Percentiles rank a stretch among this genome's conserved stretches.
Conservation (phyloP, 805 yeast genomes). For the Torulaspora maleeae region DNA sequence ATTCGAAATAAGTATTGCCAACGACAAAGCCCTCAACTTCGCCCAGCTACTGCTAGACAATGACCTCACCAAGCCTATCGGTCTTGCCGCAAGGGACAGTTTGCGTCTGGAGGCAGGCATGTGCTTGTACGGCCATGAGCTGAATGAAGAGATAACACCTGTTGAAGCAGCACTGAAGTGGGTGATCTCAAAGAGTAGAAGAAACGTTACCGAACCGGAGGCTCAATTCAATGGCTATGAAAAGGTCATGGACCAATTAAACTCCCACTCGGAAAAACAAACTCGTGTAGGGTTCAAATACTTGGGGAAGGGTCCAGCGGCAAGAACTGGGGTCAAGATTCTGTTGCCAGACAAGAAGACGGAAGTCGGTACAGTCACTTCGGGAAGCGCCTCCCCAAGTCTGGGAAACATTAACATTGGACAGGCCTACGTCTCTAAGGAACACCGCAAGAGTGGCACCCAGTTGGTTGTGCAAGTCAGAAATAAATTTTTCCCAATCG, state of each 20-base stretch:
- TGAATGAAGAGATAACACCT: conserved; percentile 75
- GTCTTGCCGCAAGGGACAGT: conserved; percentile 97
- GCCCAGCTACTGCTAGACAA: conserved; percentile 53
- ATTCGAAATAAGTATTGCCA: conserved; percentile 80
- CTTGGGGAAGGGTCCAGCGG: conserved; percentile 79
- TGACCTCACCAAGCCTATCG: conserved; percentile 72
- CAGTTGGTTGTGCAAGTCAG: conserved; percentile 70
- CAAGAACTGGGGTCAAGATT: conserved; percentile 72
- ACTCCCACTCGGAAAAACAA: conserved; percentile 53
- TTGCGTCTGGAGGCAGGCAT: conserved; percentile 95
- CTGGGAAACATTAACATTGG: conserved; percentile 75
- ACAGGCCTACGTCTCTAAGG: conserved; percentile 79
- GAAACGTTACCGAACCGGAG: conserved; percentile 37
- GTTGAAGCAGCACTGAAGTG: conserved; percentile 85
- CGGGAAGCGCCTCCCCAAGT: conserved; percentile 65
- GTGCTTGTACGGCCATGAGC: conserved; percentile 95
- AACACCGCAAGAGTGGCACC: conserved; percentile 68
- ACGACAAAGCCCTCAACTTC: conserved; percentile 53
- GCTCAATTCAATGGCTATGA: conserved; percentile 70
- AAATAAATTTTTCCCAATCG: conserved; percentile 74
- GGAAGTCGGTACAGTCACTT: conserved; percentile 51
- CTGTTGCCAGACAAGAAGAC: conserved; percentile 51
- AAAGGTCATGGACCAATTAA: conserved; percentile 64
- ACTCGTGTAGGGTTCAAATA: conserved; percentile 68
- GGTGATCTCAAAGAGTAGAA: conserved; percentile 80